Base-by-base conservation (phyloP, 2,329 filamentous ascomycete genomes). In the Fusarium equiseti region DNA sequence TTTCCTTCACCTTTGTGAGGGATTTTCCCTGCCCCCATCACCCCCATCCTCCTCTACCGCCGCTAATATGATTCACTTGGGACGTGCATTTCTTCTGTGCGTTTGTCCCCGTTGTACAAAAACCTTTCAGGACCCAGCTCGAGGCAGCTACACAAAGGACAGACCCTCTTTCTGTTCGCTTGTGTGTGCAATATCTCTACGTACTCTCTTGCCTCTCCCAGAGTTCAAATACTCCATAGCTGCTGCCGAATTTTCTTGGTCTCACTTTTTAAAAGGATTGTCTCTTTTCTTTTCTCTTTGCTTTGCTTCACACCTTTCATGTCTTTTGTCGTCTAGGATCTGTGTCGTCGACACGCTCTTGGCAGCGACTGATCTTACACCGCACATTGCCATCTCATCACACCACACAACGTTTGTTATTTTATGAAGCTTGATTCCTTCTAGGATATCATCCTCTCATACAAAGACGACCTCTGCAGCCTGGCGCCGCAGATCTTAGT, bases 101-200 rank as follows among this genome's bases (percentile, higher is more conserved):
- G n/a, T 20, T 43, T 22, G 32, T 50, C 20, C 13, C n/a, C 32
- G 54, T 12, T 46, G 49, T 71, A 71, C 65, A 71, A 71, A 68
- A 71, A 18, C 20, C 68, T 51, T 63, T 63, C 60, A 13, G 40
- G 40, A n/a, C 59, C 68, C 63, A 40, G 27, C 35, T 35, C 31
- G 3, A 68, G 32, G 43, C 31, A 44, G 15, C 42, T 44, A 43
- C 40, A 43, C 32, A 43, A 43, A 20, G 40, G 20, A 43, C 20
- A 35, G 32, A 35, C 32, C 32, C 32, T 35, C 32, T 35, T 35
- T 35, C 32, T 35, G 32, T 35, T 35, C 20, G 13, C 20, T 43
- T 6, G 22, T 38, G 24, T 51, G 31, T 26, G 24, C 20, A 43
- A 9, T 13, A 5, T 22, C 10, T 44, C 11, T 24, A 44, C 20